Base-by-base conservation (phyloP, 805 yeast genomes). In the Metahyphopichia silvanorum region DNA sequence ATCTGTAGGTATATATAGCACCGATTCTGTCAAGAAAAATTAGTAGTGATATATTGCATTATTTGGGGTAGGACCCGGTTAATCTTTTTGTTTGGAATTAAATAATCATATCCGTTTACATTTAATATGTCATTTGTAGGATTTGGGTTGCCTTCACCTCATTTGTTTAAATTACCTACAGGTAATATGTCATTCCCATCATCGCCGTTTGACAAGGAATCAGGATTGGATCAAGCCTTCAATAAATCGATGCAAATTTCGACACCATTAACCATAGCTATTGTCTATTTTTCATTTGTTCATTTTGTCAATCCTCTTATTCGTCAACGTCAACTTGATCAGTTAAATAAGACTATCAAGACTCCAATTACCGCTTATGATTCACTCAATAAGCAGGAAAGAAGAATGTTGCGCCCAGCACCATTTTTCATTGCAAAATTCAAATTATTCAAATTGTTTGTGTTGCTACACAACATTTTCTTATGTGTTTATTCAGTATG, bases 401-500 rank as follows among this genome's bases (percentile, higher is more conserved):
- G 46, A 33, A 66, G 67, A 38, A 51, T 56, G 37, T 53, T 76
- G 32, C 71, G 74, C 5, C 60, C 80, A 4, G 80, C 76, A 14
- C 86, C 88, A 2, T 64, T 61, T 35, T 34, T 51, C 7, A 53
- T 82, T 30, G 63, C 84, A 10, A 62, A 57, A 19, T 58, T 71
- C 12, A 32, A 39, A 3, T 24, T 54, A 10, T 81, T 82, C 67
- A 74, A 73, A 50, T 29, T 57, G 20, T 67, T 79, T 32, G 86
- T 81, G 17, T 52, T 80, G 11, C 42, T 76, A 25, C 88, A 81
- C 57, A 81, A 81, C 50, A 43, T 77, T 15, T 68, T 73, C 27
- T 69, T 81, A 22, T 80, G 86, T 51, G 60, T 61, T n/a, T 81
- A 79, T 57, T 79, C 86, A 3, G 69, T 71, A 19, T 80, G 86